These are phyloP conservation scores for Colletotrichum karsti DNA, from an alignment of 2,329 filamentous ascomycete species.

Conservation along the genomic window DNA sequence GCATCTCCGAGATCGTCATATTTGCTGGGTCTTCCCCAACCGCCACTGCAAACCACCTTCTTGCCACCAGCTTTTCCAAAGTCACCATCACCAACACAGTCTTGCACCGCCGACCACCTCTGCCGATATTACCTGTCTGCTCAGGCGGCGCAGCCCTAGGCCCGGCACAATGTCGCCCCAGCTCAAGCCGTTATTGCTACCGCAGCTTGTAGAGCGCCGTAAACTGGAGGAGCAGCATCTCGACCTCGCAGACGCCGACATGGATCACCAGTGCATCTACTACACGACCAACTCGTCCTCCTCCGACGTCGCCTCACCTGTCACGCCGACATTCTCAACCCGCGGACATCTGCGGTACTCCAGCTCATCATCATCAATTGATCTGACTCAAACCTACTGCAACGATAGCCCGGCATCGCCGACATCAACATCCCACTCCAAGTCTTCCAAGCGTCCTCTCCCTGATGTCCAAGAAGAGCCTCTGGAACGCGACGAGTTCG, in stretches of 20 bases:
- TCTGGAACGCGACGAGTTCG: conserved; percentile 66
- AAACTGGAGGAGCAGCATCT: conserved; percentile 45
- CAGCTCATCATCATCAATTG: conserved; percentile 83
- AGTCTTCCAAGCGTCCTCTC: conserved; percentile 72
- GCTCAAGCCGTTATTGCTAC: conserved; percentile 62
- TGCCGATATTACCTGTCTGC: not conserved
- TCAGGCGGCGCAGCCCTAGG: not conserved
- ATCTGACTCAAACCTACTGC: conserved; percentile 60
- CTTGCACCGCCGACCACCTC: not conserved
- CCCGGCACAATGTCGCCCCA: conserved; percentile 51
- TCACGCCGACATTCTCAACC: conserved; percentile 75
- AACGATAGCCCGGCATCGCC: conserved; percentile 64
- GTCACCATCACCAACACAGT: not conserved
- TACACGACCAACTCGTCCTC: conserved; percentile 63
- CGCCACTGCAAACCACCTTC: not conserved
- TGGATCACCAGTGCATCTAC: conserved; percentile 49
- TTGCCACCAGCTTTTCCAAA: not conserved
- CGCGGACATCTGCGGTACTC: conserved; percentile 71
- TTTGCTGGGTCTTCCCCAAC: not conserved
- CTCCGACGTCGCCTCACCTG: conserved; percentile 75
- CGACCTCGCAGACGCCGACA: conserved; percentile 37
- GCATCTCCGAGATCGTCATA: conserved; percentile 4
- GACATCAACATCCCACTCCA: conserved; percentile 46
- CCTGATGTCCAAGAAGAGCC: conserved; percentile 89
- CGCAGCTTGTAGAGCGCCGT: conserved; percentile 60